A percentile compares a stretch with the other conserved stretches of the same genome.
Evolutionary conservation across 805 yeast species (phyloP).

Genomic region (Saccharomyces kudriavzevii): DNA sequence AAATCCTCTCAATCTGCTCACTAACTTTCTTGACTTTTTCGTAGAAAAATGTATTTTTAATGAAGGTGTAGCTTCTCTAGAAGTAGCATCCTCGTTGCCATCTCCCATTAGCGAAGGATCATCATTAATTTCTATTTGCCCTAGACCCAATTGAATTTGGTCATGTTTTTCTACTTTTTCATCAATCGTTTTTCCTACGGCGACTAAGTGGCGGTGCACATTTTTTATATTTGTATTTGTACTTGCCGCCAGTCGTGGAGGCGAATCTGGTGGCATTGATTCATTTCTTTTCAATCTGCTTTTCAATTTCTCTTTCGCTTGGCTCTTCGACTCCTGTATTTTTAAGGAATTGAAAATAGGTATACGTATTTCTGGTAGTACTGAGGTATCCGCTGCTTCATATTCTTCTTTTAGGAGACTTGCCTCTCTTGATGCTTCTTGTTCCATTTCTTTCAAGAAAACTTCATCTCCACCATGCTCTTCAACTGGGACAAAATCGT

Average conservation of each 20-base stretch:
- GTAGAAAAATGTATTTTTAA: constrained; percentile 15
- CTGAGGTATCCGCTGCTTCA: neutral
- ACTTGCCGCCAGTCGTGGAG: neutral
- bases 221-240: neutral
- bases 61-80: constrained; percentile 9
- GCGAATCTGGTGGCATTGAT: neutral
- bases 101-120: neutral
- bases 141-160: neutral
- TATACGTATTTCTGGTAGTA: constrained; percentile 8
- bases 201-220: neutral
- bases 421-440: neutral
- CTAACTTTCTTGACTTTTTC: constrained; percentile 15
- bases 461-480: neutral
- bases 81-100: neutral
- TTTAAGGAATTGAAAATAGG: constrained; percentile 19
- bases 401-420: neutral
- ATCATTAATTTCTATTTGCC: neutral
- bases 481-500: neutral
- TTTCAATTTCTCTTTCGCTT: neutral
- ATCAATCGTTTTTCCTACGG: neutral
- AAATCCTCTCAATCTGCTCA: constrained; percentile 13
- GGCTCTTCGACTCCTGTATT: neutral
- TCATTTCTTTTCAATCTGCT: neutral
- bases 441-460: neutral
- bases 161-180: neutral